Evolutionary conservation across 495 filamentous ascomycete species (phyloP), one percentile per base, ranked within the genome.

Genomic region (Tuber magnatum): DNA sequence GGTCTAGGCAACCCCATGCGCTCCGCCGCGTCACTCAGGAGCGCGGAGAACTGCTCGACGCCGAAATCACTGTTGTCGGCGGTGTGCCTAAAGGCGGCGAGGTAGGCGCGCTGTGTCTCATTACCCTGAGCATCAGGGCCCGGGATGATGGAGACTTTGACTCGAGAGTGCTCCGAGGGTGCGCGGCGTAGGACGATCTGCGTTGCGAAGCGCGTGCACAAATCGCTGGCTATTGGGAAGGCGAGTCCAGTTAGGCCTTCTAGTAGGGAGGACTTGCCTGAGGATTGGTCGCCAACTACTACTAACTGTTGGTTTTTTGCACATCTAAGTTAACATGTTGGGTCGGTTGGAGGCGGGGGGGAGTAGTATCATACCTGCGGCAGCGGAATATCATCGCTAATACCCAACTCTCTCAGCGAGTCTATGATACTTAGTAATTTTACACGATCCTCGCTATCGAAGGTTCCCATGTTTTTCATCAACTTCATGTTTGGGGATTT

Each of bases 121-220:
- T 75, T 74, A 79, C 71, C 75, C 61, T 80, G 41, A 71, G 77
- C 74, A 78, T 77, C 72, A 70, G 78, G 68, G 18, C 80, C 73
- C 0, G 85, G 83, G 38, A 83, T 86, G 46, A 87, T 84, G 8
- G 84, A 82, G n/a, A 86, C 83, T 5, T 76, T 78, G 71, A 82
- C 78, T 5, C 73, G 76, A 16, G 78, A 70, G 4, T 76, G 69
- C 35, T 82, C 76, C 24, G 73, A 72, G 0, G 83, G 69, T 7
- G 83, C 82, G 35, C 85, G 82, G 16, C 85, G 83, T n/a, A 85
- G 84, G 22, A 84, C 81, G 28, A 88, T 86, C 32, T 87, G 83
- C 0, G 86, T 87, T n/a, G 86, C 85, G 72, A 86, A 87, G n/a
- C 86, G 77, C 6, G 86, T 87, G 70, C 84, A 85, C 2, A 83